Conservation (phyloP, 2,329 filamentous ascomycete species). For the Ascosphaera aggregata region DNA sequence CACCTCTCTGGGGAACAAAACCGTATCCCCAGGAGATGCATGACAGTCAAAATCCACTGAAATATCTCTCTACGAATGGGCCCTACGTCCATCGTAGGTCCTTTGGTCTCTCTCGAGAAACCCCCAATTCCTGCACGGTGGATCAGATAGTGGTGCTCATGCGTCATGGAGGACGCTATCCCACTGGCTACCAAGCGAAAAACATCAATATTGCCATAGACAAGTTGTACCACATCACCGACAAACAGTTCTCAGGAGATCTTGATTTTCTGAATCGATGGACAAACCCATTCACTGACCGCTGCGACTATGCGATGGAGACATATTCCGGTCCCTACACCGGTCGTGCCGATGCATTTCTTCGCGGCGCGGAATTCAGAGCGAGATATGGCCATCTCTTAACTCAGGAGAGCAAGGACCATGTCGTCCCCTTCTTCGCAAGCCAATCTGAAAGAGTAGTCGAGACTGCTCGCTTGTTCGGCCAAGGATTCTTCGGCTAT, state of each 20-base stretch:
- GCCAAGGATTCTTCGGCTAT: conserved; percentile 8
- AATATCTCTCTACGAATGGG: neutral
- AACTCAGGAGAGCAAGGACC: neutral
- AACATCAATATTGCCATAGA: neutral
- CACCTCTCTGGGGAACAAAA: no score
- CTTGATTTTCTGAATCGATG: neutral
- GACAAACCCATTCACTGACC: neutral
- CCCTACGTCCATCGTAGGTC: neutral
- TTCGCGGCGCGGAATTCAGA: neutral
- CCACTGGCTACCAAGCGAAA: neutral
- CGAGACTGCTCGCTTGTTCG: conserved; percentile 8
- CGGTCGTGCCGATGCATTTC: neutral
- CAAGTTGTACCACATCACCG: no score
- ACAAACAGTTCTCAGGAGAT: no score
- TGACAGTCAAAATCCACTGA: neutral
- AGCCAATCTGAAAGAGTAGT: conserved; percentile 7
- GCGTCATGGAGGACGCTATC: neutral
- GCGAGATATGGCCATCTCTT: neutral
- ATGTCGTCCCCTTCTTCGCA: conserved; percentile 7
- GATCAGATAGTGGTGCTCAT: neutral
- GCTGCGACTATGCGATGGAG: neutral
- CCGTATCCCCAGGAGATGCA: neutral
- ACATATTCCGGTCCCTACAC: neutral
- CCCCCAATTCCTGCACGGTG: neutral
- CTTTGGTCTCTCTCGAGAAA: neutral